Evolutionary conservation across 73 alveolate genomes (phyloP).

Genomic region (Tetrahymena malaccensis): DNA sequence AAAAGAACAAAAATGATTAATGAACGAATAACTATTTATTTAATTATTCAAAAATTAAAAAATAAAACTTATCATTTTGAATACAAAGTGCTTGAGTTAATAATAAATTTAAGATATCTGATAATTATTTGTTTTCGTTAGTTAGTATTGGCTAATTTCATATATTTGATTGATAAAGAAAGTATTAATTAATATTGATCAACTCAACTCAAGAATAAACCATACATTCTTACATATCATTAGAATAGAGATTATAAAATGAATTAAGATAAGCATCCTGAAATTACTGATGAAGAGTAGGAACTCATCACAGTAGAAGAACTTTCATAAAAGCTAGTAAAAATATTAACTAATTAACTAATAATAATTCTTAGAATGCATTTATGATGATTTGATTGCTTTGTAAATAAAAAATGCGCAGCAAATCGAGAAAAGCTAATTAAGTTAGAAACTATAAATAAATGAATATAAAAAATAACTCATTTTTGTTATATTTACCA

Average conservation of each 20-base stretch:
- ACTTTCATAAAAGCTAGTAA: slow-evolving; percentile 56
- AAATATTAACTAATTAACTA: too few species aligned
- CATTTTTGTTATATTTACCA: too few species aligned
- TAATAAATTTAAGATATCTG: not conserved
- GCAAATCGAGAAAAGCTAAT: not conserved
- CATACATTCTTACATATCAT: not conserved
- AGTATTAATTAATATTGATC: not conserved
- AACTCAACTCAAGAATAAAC: not conserved
- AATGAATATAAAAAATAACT: too few species aligned
- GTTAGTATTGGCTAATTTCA: not conserved
- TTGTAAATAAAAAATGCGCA: too few species aligned
- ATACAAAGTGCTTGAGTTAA: too few species aligned
- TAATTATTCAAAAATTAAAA: not conserved
- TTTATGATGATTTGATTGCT: not conserved
- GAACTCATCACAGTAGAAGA: slow-evolving; percentile 67
- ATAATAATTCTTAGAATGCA: not conserved
- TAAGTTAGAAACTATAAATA: not conserved
- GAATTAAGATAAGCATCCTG: slow-evolving; percentile 12
- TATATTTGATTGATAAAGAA: not conserved
- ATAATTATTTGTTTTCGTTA: not conserved
- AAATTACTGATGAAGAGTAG: slow-evolving; percentile 41
- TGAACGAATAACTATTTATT: too few species aligned
- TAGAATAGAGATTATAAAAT: not conserved
- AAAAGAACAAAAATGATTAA: too few species aligned
- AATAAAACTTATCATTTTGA: not conserved